These are phyloP conservation scores for Sporothrix phasma DNA, from an alignment of 2,329 filamentous ascomycete species.

Conservation along the genomic window DNA sequence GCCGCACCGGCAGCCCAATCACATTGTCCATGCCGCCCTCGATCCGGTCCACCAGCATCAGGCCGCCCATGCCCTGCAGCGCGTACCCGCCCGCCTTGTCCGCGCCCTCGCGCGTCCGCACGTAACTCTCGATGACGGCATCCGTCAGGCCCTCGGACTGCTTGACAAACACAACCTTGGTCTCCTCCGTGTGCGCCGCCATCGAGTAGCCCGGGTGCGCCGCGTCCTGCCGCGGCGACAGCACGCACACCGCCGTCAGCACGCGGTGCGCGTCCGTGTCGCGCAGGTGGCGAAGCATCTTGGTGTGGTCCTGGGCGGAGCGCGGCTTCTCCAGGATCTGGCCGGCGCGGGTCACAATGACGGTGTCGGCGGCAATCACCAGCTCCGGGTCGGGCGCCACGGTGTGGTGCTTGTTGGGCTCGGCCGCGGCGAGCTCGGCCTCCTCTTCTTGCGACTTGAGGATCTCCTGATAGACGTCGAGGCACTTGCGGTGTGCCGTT, in stretches of 20 bases:
- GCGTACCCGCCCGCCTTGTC: conserved; percentile 97
- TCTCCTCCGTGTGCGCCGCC: conserved; percentile 78
- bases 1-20: conserved; percentile 74
- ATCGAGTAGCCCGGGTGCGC: conserved; percentile 77
- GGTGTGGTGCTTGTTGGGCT: conserved; percentile 11
- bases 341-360: conserved; percentile 69
- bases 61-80: conserved; percentile 76
- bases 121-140: conserved; percentile 71
- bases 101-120: conserved; percentile 77
- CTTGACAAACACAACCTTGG: conserved; percentile 74
- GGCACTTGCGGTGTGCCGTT: conserved; percentile 75
- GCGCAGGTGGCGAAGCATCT: conserved; percentile 72
- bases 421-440: conserved; percentile 19
- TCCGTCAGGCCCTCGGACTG: conserved; percentile 52
- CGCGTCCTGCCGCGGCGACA: conserved; percentile 73
- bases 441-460: conserved; percentile 27
- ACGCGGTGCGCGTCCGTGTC: conserved; percentile 73
- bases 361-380: conserved; percentile 82
- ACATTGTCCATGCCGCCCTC: conserved; percentile 92
- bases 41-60: conserved; percentile 79
- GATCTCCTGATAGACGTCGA: conserved; percentile 53
- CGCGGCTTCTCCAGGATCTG: conserved; percentile 85
- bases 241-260: conserved; percentile 73
- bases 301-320: conserved; percentile 67
- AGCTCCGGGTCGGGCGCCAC: conserved; percentile 59